Conservation (phyloP, 208 protist genomes). For the Naegleria gruberi region DNA sequence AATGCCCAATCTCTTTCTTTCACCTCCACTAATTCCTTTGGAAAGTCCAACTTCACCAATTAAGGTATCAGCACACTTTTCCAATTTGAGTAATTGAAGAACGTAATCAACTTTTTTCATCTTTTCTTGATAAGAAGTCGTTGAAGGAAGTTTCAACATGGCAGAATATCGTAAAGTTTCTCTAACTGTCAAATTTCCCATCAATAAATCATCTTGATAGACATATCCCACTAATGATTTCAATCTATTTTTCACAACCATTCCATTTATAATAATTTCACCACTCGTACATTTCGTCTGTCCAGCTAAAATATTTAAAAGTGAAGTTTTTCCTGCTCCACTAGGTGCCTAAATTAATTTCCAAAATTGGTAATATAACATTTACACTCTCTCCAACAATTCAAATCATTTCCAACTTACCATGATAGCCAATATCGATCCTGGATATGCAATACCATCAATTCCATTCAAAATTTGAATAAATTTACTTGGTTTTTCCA, state of each 20-base stretch:
- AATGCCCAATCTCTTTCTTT: neutral
- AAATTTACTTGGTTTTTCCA: neutral
- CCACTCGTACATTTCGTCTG: neutral
- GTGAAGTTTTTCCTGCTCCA: neutral
- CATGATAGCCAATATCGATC: neutral
- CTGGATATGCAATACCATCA: neutral
- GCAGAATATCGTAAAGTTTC: constrained; percentile 11
- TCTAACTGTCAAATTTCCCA: constrained; percentile 56
- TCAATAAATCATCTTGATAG: constrained; percentile 78
- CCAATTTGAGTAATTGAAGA: constrained; percentile 54
- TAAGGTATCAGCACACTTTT: constrained; percentile 18
- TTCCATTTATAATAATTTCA: neutral
- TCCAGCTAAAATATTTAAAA: neutral
- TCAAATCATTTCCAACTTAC: neutral
- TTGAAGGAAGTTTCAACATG: constrained; percentile 47
- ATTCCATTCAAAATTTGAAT: neutral
- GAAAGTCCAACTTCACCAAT: constrained; percentile 33
- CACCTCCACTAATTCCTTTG: constrained; percentile 8
- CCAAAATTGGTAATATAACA: neutral
- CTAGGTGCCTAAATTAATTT: neutral
- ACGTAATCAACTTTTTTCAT: constrained; percentile 52
- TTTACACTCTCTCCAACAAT: no score
- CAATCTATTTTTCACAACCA: neutral
- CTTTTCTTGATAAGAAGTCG: neutral
- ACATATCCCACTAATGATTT: constrained; percentile 54